These are phyloP conservation scores for Leucaena leucocephala DNA, from an alignment of 306 rosid species.

Conservation along the genomic window DNA sequence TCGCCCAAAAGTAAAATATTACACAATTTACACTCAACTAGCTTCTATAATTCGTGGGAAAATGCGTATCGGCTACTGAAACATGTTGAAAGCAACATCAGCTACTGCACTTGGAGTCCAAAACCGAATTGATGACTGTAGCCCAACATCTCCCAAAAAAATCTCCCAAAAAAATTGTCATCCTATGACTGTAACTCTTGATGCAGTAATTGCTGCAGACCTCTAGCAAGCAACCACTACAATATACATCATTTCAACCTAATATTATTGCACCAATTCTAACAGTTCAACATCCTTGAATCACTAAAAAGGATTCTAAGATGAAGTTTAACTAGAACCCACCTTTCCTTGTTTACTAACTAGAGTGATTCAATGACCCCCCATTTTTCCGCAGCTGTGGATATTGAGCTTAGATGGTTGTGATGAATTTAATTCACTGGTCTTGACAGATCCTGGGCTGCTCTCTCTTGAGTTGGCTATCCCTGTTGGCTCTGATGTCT, in stretches of 20 bases:
- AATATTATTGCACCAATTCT: conserved; percentile 37
- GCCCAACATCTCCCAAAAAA: conserved; percentile 46
- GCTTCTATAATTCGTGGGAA: conserved; percentile 34
- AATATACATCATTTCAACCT: conserved; percentile 40
- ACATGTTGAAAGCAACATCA: conserved; percentile 24
- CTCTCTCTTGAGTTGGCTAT: conserved; percentile 41
- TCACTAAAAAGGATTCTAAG: conserved; percentile 31
- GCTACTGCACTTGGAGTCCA: conserved; percentile 30
- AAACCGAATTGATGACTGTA: conserved; percentile 32
- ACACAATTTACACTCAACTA: conserved; percentile 50
- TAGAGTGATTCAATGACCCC: conserved; percentile 46
- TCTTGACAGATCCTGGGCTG: conserved; percentile 53
- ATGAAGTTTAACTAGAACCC: conserved; percentile 43
- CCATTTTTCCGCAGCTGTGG: conserved; percentile 63
- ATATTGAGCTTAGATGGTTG: conserved; percentile 38
- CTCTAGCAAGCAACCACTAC: conserved; percentile 44
- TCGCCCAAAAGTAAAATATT: neutral
- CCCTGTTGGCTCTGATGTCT: conserved; percentile 43
- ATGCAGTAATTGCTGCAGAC: conserved; percentile 32
- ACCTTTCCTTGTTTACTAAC: conserved; percentile 38
- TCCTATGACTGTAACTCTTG: conserved; percentile 34
- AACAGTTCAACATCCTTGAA: conserved; percentile 40
- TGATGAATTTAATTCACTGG: conserved; percentile 59
- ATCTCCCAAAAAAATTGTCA: conserved; percentile 49
- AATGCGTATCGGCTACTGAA: conserved; percentile 32